These are phyloP conservation scores for Priceomyces castillae DNA, from an alignment of 805 yeast species.

Conservation along the genomic window DNA sequence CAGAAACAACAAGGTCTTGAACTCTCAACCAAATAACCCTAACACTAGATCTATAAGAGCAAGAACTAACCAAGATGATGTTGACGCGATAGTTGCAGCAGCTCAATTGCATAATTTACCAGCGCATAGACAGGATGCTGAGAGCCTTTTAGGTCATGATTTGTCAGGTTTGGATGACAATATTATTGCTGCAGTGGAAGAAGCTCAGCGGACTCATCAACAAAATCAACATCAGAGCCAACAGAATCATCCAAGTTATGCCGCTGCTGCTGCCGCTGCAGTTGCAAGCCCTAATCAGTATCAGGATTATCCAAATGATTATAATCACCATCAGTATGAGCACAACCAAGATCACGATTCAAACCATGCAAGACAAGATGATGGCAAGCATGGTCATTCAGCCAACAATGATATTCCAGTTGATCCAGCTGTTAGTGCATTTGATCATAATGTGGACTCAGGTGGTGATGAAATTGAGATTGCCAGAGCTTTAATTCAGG, in stretches of 20 bases:
- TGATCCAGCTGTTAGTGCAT: constrained; percentile 57
- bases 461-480: constrained; percentile 60
- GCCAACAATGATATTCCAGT: constrained; percentile 44
- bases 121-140: constrained; percentile 24
- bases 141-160: constrained; percentile 37
- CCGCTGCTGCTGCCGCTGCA: constrained; percentile 37
- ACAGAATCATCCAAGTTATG: constrained; percentile 15
- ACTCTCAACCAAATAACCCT: constrained; percentile 19
- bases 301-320: constrained; percentile 14
- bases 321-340: constrained; percentile 2
- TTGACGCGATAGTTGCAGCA: constrained; percentile 35
- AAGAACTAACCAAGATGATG: constrained; percentile 22
- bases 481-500: constrained; percentile 64
- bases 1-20: constrained; percentile 15
- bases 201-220: constrained; percentile 45
- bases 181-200: constrained; percentile 59
- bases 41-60: constrained; percentile 20
- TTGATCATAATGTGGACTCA: constrained; percentile 37
- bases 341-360: constrained; percentile 3
- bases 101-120: constrained; percentile 25
- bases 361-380: constrained; percentile 6
- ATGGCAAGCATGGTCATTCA: constrained; percentile 9
- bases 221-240: constrained; percentile 20
- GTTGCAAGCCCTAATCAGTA: constrained; percentile 16
- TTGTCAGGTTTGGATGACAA: constrained; percentile 44